A percentile compares a stretch with the other conserved stretches of the same genome.
phyloP scores from a whole-genome alignment of 2,329 filamentous ascomycete species.

The Fusarium neocosmosporiellum region DNA sequence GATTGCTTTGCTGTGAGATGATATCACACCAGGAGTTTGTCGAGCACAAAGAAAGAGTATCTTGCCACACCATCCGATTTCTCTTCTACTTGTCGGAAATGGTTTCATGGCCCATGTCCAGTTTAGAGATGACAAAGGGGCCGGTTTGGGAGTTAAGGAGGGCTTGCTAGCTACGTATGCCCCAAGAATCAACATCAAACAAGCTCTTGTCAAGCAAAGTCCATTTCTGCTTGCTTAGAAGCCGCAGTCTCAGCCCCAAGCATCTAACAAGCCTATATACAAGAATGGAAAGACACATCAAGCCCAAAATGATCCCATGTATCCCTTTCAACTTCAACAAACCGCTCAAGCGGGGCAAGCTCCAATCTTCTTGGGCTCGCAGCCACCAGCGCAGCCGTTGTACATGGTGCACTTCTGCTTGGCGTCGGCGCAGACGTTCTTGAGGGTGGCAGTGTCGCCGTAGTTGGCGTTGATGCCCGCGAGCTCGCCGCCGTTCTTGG shows the following conservation, averaged over 20 bases:
- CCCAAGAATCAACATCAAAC: neutral
- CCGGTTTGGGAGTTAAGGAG: neutral
- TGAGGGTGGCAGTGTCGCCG: slow-evolving; percentile 29
- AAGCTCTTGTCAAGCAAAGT: neutral
- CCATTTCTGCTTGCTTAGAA: neutral
- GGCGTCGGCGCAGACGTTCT: slow-evolving; percentile 40
- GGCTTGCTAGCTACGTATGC: neutral
- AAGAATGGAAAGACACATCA: neutral
- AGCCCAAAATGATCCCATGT: neutral
- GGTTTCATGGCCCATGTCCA: fast-evolving
- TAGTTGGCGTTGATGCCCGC: slow-evolving; percentile 36
- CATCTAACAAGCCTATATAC: neutral
- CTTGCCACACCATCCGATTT: fast-evolving
- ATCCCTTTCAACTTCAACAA: neutral
- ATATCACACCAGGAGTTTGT: neutral
- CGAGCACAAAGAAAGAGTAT: neutral
- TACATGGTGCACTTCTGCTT: slow-evolving; percentile 40
- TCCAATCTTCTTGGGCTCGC: slow-evolving; percentile 44
- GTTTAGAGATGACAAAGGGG: neutral
- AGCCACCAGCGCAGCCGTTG: slow-evolving; percentile 42
- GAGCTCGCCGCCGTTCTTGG: slow-evolving; percentile 32
- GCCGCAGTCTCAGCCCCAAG: neutral
- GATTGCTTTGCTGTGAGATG: neutral
- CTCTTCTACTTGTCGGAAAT: neutral
- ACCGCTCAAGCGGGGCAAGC: slow-evolving; percentile 36